phyloP scores from a whole-genome alignment of 768 basidiomycete genomes.

The Mycena rebaudengoi region DNA sequence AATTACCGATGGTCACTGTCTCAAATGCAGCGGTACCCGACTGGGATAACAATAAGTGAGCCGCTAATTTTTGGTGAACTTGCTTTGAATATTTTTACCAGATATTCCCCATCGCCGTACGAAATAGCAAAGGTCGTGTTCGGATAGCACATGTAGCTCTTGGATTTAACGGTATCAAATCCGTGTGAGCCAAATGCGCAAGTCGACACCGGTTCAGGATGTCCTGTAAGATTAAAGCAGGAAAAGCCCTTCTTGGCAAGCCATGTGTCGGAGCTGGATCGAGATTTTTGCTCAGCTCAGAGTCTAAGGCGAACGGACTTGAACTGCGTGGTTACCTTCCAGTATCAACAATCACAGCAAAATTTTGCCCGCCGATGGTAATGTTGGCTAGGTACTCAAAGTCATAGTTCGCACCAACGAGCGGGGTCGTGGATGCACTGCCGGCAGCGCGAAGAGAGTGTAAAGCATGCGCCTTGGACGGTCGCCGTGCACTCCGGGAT shows the following conservation, averaged over 20 bases:
- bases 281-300: neutral
- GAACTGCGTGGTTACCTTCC: constrained; percentile 15
- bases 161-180: constrained; percentile 21
- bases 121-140: constrained; percentile 21
- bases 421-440: neutral
- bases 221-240: constrained; percentile 25
- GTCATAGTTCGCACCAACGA: constrained; percentile 21
- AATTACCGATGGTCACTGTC: constrained; percentile 25
- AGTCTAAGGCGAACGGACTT: neutral
- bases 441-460: neutral
- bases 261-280: constrained; percentile 31
- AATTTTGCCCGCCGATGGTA: constrained; percentile 19
- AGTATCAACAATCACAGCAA: constrained; percentile 24
- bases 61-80: neutral
- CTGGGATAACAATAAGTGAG: neutral
- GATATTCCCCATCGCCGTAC: constrained; percentile 31
- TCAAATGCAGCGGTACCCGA: constrained; percentile 28
- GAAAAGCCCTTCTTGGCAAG: constrained; percentile 26
- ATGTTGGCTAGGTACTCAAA: constrained; percentile 21
- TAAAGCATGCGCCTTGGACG: constrained; percentile 8
- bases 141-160: constrained; percentile 21
- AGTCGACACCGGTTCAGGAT: constrained; percentile 13
- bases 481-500: neutral
- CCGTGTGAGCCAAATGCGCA: constrained; percentile 30
- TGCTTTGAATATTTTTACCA: neutral